Base-by-base conservation (phyloP, 2,329 filamentous ascomycete genomes). In the Hypomyces perniciosus region DNA sequence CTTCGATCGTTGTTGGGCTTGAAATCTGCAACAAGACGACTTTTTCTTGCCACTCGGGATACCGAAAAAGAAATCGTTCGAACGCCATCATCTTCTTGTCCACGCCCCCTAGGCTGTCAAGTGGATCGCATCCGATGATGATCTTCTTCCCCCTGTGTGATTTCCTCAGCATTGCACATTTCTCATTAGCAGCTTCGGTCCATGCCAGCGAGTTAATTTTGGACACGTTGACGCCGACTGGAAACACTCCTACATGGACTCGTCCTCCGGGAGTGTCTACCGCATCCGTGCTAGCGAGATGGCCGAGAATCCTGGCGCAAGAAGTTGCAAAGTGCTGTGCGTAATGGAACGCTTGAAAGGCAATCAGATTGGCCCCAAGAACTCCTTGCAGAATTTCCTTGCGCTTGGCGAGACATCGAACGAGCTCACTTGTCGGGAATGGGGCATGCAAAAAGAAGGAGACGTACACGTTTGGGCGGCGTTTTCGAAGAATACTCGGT, bases 21-120 rank as follows among this genome's bases (percentile, higher is more conserved):
- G 91, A 96, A 51, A 96, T 89, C 70, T 96, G 92, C 56, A 96
- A 91, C 45, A 96, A 75, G 9, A 96, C 90, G 1, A 95, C 90
- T 71, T 89, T 87, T 52, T 90, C 88, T 46, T 83, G 83, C 90
- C 90, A 96, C 67, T 95, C 85, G 1, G 91, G 90, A 64, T 92
- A 93, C 53, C 85, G 79, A 61, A 93, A 88, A 37, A 96, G 77
- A 72, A 96, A 96, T 49, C 86, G 80, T 68, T 96, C 89, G 66
- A 96, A 96, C 0, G 90, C 91, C 72, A 93, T 87, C 31, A 97
- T 76, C 69, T 96, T 96, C 69, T 96, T 91, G 28, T 89, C 84
- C 7, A 96, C 90, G 63, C 92, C 92, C 55, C 90, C 82, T 45
- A 95, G 88, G 59, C 88, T 90, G 67, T 96, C 91, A 43, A 96